Base-by-base conservation (phyloP, 768 basidiomycete genomes). In the Trametes cubensis region DNA sequence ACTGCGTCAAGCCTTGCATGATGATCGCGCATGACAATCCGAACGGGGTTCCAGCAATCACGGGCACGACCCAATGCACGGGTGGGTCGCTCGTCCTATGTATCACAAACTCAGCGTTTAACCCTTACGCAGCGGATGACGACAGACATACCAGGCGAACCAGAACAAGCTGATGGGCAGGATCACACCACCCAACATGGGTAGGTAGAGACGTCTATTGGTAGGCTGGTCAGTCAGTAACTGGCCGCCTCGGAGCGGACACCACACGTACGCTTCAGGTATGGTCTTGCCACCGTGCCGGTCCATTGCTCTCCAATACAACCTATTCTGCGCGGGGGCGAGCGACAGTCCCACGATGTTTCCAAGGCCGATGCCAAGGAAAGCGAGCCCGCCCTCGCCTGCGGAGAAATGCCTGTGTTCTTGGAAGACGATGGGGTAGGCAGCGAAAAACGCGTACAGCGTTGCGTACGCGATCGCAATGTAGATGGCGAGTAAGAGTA, bases 41-140 rank as follows among this genome's bases (percentile, higher is more conserved):
- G 71, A 90, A 90, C 14, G 88, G 88, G 13, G 83, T 75, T 17
- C 83, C 86, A 18, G 84, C 84, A 41, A 89, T 72, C 71, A 90
- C 83, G 14, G 88, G 85, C 3, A 85, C 84, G 59, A 87, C 82
- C 84, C 85, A 89, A 68, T 83, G 89, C 0, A 86, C 73, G 1
- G 75, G 74, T 0, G 83, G 83, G 44, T 71, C 68, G 39, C 77
- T 75, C 7, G 84, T 85, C 82, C 84, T 84, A 64, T 25, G 62
- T 34, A 59, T 30, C 42, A 41, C 34, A 28, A 40, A 56, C 21
- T 39, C 39, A 51, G 75, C 50, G 11, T 10, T 11, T 2, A 2
- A 6, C 7, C 10, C 26, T 8, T n/a, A 39, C 25, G 25, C 28
- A 42, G 23, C 11, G 26, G 7, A 2, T 10, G 50, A 48, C 4